Base-by-base conservation (phyloP, 2,329 filamentous ascomycete species). In the Ophiosphaerella narmari region DNA sequence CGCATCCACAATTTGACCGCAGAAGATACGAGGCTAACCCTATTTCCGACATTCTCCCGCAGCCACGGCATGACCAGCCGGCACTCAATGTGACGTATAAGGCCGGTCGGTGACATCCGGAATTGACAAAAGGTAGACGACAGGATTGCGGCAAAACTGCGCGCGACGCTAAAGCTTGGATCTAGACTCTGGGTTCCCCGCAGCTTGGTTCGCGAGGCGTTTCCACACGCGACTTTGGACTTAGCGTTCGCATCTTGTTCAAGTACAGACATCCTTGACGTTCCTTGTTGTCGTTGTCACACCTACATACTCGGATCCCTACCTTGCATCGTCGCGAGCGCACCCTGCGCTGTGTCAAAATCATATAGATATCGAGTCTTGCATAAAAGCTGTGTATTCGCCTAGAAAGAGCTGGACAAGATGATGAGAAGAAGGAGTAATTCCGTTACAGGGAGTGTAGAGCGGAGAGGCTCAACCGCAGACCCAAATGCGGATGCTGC, bases 401-500 rank as follows among this genome's bases (percentile, higher is more conserved):
- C 2, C 29, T 46, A 21, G 16, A 31, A 46, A 48, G 37, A 50
- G 39, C 26, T 34, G 34, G 45, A 14, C 32, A 54, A 23, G 33
- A 60, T 59, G 53, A 53, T 57, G 50, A 59, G 57, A 49, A 46
- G 58, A 46, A 62, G 60, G 40, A 66, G 60, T 39, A 39, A 55
- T 36, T 64, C 60, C 13, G 40, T 67, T 23, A 52, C 55, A 42
- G 49, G 60, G 29, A 54, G 58, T 31, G 54, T 43, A 6, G 57
- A 52, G n/a, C 43, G 57, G 26, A 44, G 57, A 33, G 60, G 54
- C 16, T 62, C 54, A 39, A 50, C 49, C 14, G 57, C 55, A 23
- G 57, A 82, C 60, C 55, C 76, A 65, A 69, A 66, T 50, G 84
- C 84, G 52, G 82, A 87, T 67, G 82, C 81, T 54, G 81, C 82